Percentiles rank a stretch among this genome's conserved stretches.
Evolutionary conservation across 352 stramenopile genomes (phyloP).

Genomic region (Pythium coloratum): DNA sequence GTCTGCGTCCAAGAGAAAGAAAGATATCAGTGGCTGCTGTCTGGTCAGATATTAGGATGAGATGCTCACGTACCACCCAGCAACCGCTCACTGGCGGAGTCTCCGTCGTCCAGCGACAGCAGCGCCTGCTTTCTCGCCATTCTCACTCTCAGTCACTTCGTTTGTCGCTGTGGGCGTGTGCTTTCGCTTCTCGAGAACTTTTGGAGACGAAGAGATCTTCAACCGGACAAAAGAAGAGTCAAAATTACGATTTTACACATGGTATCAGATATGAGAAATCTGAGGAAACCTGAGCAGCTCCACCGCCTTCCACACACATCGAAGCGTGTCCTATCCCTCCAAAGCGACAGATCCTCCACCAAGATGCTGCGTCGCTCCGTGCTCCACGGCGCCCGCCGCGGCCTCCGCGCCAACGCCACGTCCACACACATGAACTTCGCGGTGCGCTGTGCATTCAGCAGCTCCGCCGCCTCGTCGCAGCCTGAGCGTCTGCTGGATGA

Average conservation of each 20-base stretch:
- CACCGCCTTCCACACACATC: not conserved
- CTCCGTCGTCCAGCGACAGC: constrained; percentile 45
- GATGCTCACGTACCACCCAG: constrained; percentile 35
- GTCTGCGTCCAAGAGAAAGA: not conserved
- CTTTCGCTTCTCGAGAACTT: constrained; percentile 4
- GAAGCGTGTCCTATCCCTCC: not conserved
- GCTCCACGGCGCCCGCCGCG: not conserved
- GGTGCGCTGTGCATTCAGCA: not conserved
- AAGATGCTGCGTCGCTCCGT: not conserved
- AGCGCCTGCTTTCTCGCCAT: constrained; percentile 64
- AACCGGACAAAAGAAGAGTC: constrained; percentile 7
- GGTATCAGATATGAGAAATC: not conserved
- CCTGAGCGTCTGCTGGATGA: constrained; percentile 49
- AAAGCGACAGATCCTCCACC: not conserved
- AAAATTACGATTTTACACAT: constrained; percentile 14
- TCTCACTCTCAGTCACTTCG: constrained; percentile 15
- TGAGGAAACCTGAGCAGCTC: not conserved
- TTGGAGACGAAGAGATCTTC: constrained; percentile 13
- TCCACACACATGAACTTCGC: not conserved
- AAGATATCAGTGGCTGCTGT: not conserved
- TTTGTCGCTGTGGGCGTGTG: not conserved
- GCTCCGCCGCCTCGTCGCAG: not conserved
- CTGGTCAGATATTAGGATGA: not conserved
- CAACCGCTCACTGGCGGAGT: constrained; percentile 45
- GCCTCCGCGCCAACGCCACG: not conserved